phyloP scores from a whole-genome alignment of 2,329 filamentous ascomycete species.

The Mycosphaerella arachidis region DNA sequence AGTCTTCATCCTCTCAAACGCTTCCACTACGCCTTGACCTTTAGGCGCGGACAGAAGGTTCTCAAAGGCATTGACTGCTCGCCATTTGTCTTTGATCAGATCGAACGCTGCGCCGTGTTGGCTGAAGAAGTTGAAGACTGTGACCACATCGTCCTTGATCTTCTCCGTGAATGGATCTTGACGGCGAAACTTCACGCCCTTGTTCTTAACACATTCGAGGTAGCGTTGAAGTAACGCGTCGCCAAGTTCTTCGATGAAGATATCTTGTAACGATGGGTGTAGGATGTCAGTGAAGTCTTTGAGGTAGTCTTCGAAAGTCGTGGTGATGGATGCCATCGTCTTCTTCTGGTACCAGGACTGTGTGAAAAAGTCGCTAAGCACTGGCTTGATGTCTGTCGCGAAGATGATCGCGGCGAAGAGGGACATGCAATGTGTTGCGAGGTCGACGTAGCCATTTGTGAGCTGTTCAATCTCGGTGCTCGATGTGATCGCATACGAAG shows the following conservation, averaged over 20 bases:
- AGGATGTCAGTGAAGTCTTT: slow-evolving; percentile 74
- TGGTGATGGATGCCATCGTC: slow-evolving; percentile 88
- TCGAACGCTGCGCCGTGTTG: slow-evolving; percentile 62
- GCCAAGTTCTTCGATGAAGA: slow-evolving; percentile 87
- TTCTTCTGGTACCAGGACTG: slow-evolving; percentile 80
- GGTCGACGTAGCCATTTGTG: slow-evolving; percentile 88
- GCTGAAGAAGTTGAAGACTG: slow-evolving; percentile 85
- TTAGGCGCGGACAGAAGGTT: slow-evolving; percentile 71
- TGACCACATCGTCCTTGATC: slow-evolving; percentile 86
- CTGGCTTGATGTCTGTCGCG: slow-evolving; percentile 71
- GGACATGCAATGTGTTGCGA: slow-evolving; percentile 86
- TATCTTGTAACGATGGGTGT: slow-evolving; percentile 81
- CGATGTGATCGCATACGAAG: slow-evolving; percentile 69
- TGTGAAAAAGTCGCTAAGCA: slow-evolving; percentile 86
- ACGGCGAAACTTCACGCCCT: slow-evolving; percentile 80
- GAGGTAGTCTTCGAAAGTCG: slow-evolving; percentile 93
- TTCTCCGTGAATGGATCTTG: slow-evolving; percentile 86
- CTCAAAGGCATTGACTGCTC: slow-evolving; percentile 80
- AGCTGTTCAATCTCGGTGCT: slow-evolving; percentile 68
- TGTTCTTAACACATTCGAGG: slow-evolving; percentile 79
- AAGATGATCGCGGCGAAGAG: slow-evolving; percentile 86
- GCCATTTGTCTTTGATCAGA: slow-evolving; percentile 85
- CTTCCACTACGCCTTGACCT: slow-evolving; percentile 65
- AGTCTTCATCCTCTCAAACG: slow-evolving; percentile 78
- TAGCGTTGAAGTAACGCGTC: slow-evolving; percentile 88